Evolutionary conservation across 2,329 filamentous ascomycete species (phyloP).

Genomic region (Talaromyces rugulosus): DNA sequence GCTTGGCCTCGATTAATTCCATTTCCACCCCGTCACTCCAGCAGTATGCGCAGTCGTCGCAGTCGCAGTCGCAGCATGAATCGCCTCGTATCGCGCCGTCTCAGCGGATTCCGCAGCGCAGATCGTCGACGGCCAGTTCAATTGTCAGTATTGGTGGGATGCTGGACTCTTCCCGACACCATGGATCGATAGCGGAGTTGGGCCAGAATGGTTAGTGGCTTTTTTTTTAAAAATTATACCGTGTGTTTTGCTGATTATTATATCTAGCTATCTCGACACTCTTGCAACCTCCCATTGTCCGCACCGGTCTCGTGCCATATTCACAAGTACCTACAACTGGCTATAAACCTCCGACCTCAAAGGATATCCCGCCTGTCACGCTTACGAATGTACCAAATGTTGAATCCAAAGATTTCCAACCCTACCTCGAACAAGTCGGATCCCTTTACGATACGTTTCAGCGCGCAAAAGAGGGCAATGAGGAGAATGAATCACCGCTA

Average conservation of each 20-base stretch:
- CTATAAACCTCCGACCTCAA: constrained; percentile 76
- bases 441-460: constrained; percentile 85
- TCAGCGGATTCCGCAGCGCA: constrained; percentile 45
- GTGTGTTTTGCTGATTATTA: background rate
- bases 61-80: constrained; percentile 28
- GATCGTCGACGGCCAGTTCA: constrained; percentile 83
- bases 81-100: constrained; percentile 29
- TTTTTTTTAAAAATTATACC: background rate
- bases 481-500: constrained; percentile 53
- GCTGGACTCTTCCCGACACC: constrained; percentile 62
- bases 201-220: constrained; percentile 68
- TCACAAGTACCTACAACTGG: constrained; percentile 63
- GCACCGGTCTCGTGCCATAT: constrained; percentile 80
- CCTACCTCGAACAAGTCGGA: constrained; percentile 81
- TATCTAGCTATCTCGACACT: constrained; percentile 81
- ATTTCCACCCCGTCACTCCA: constrained; percentile 48
- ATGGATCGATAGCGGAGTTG: constrained; percentile 65
- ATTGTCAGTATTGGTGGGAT: constrained; percentile 82
- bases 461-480: constrained; percentile 72
- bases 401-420: constrained; percentile 72
- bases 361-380: constrained; percentile 89
- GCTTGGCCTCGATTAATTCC: constrained; percentile 54
- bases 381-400: constrained; percentile 83
- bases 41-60: constrained; percentile 42
- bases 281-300: constrained; percentile 83